phyloP scores from a whole-genome alignment of 768 basidiomycete genomes.

The Suillus fuscotomentosus region DNA sequence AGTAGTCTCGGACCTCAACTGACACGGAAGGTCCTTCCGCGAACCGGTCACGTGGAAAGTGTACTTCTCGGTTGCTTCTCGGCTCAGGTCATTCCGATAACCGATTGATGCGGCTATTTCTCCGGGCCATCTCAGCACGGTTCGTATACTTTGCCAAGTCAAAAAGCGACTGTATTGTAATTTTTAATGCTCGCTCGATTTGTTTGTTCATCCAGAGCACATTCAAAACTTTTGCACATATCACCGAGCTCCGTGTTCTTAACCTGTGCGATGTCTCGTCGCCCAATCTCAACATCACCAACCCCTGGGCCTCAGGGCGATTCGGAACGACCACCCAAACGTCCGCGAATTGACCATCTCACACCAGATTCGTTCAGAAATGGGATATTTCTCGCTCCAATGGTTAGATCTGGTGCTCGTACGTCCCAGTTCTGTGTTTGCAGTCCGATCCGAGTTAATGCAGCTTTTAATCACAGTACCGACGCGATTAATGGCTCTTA shows the following conservation, averaged over 20 bases:
- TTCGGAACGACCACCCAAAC: constrained; percentile 41
- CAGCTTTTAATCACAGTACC: constrained; percentile 55
- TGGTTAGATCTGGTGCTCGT: constrained; percentile 95
- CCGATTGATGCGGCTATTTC: too few species aligned
- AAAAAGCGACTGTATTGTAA: neutral
- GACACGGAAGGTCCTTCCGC: neutral
- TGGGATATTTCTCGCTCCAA: constrained; percentile 94
- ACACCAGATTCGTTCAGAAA: constrained; percentile 77
- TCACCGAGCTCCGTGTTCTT: neutral
- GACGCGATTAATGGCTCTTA: constrained; percentile 81
- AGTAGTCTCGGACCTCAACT: neutral
- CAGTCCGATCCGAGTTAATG: neutral
- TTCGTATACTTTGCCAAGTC: neutral
- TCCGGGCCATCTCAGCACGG: too few species aligned
- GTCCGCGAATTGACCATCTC: constrained; percentile 55
- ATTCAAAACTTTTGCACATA: neutral
- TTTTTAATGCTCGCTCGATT: neutral
- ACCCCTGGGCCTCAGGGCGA: constrained; percentile 25
- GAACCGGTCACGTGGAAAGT: neutral
- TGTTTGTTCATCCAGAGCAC: neutral
- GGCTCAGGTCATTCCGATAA: too few species aligned
- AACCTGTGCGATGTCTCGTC: constrained; percentile 45
- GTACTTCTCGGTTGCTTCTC: neutral
- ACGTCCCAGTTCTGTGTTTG: constrained; percentile 30
- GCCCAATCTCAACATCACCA: constrained; percentile 47